Percentiles rank a stretch among this genome's conserved stretches.
These are phyloP conservation scores for Podospora fimiseda DNA, from an alignment of 495 filamentous ascomycete species.

Conservation along the genomic window DNA sequence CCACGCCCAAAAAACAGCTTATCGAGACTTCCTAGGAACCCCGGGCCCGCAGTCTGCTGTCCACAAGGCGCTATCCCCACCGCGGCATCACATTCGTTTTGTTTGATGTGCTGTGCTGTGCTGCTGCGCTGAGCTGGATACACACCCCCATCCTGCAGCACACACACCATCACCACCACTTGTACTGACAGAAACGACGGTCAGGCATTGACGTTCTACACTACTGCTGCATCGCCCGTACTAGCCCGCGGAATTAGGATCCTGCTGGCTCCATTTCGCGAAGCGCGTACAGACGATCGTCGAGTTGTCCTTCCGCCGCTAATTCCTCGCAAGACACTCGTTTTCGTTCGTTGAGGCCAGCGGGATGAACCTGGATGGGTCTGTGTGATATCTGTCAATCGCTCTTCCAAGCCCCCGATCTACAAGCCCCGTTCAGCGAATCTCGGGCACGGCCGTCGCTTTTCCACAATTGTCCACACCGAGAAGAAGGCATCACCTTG, in stretches of 20 bases:
- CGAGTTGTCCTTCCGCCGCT: conserved; percentile 13
- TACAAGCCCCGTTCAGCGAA: conserved; percentile 18
- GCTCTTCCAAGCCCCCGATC: conserved; percentile 20
- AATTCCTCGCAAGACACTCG: conserved; percentile 3
- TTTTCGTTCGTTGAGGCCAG: conserved; percentile 15
- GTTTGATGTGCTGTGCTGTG: background rate
- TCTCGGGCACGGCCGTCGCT: conserved; percentile 11
- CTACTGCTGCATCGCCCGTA: conserved; percentile 12
- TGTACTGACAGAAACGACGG: background rate
- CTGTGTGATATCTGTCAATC: conserved; percentile 24
- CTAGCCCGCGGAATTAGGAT: conserved; percentile 5
- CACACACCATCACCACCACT: background rate
- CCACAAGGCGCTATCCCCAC: conserved; percentile 3
- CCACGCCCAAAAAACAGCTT: conserved; percentile 11
- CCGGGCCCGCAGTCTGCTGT: conserved; percentile 13
- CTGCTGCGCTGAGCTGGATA: background rate
- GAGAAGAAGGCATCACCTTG: conserved; percentile 1
- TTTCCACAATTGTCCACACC: conserved; percentile 9
- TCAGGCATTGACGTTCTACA: background rate
- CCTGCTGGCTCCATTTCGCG: conserved; percentile 18
- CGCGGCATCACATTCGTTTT: conserved; percentile 20
- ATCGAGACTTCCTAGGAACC: conserved; percentile 11
- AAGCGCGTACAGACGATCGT: conserved; percentile 15
- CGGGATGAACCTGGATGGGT: conserved; percentile 13
- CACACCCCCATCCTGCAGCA: background rate